phyloP scores from a whole-genome alignment of 176 grass and related monocot species.

The Miscanthus lutarioriparius region DNA sequence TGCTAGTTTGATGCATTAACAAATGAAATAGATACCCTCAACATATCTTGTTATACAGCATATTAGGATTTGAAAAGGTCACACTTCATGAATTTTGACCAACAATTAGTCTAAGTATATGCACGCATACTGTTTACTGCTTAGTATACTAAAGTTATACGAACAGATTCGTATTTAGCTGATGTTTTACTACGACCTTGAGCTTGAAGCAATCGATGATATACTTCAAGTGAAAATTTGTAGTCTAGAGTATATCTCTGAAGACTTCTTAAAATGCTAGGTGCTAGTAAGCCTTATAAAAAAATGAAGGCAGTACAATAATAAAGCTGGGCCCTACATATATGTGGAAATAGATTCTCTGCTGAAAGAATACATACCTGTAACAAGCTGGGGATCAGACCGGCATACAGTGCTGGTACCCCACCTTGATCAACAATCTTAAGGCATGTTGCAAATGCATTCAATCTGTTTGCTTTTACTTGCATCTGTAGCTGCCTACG shows the following conservation, averaged over 20 bases:
- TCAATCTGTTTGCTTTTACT: conserved; percentile 84
- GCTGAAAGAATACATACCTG: conserved; percentile 58
- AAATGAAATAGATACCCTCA: not conserved
- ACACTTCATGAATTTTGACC: not conserved
- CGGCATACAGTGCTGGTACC: conserved; percentile 85
- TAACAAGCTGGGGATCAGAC: conserved; percentile 95
- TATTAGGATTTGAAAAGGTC: not conserved
- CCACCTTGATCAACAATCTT: conserved; percentile 96
- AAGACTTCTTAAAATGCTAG: not conserved
- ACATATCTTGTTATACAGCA: not conserved
- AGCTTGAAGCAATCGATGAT: not conserved
- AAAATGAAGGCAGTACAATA: not conserved
- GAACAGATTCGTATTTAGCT: not conserved
- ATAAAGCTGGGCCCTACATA: not conserved
- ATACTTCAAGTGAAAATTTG: not conserved
- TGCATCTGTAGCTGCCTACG: conserved; percentile 94
- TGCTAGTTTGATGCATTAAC: not conserved
- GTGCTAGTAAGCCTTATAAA: not conserved
- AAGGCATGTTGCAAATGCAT: conserved; percentile 77
- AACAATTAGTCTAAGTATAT: not conserved
- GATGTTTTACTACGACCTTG: not conserved
- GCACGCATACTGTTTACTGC: not conserved
- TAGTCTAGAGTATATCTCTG: not conserved
- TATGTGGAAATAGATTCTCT: conserved; percentile 19
- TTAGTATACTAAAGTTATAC: not conserved